phyloP scores from a whole-genome alignment of 805 yeast genomes.

The Yarrowia sp. region DNA sequence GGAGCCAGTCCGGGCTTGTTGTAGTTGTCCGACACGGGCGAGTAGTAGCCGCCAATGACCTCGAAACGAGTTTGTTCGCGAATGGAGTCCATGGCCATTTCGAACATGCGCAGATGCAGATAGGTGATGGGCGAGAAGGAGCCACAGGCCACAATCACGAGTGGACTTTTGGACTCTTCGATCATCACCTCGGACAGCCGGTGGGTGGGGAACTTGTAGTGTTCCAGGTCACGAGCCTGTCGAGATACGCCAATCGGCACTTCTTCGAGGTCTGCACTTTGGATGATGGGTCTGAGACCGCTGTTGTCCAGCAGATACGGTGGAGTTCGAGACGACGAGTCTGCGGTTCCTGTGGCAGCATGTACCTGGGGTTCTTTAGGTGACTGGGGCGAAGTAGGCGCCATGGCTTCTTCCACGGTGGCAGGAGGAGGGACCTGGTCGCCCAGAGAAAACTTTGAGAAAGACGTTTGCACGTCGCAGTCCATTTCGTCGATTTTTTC shows the following conservation, averaged over 20 bases:
- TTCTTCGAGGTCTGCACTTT: constrained; percentile 92
- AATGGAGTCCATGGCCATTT: constrained; percentile 94
- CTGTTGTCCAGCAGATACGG: constrained; percentile 19
- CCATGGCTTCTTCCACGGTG: constrained; percentile 2
- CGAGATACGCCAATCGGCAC: constrained; percentile 92
- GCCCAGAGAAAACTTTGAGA: not conserved
- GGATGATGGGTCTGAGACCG: constrained; percentile 37
- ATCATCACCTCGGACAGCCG: constrained; percentile 65
- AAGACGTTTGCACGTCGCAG: not conserved
- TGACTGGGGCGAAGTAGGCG: not conserved
- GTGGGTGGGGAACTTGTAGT: constrained; percentile 84
- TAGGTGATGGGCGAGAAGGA: constrained; percentile 95
- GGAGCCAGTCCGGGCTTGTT: constrained; percentile 90
- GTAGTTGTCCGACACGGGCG: constrained; percentile 89
- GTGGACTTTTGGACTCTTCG: constrained; percentile 77
- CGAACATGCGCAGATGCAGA: constrained; percentile 93
- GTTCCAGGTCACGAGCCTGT: constrained; percentile 68
- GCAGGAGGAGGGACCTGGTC: not conserved
- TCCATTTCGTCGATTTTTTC: constrained; percentile 15
- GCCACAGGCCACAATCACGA: constrained; percentile 96
- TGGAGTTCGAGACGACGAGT: constrained; percentile 10
- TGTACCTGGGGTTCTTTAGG: constrained; percentile 6
- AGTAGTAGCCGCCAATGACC: constrained; percentile 93
- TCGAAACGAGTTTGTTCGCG: constrained; percentile 90
- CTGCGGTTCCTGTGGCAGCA: not conserved